These are phyloP conservation scores for Malassezia cuniculi DNA, from an alignment of 1,284 basidiomycete genomes.

Conservation along the genomic window DNA sequence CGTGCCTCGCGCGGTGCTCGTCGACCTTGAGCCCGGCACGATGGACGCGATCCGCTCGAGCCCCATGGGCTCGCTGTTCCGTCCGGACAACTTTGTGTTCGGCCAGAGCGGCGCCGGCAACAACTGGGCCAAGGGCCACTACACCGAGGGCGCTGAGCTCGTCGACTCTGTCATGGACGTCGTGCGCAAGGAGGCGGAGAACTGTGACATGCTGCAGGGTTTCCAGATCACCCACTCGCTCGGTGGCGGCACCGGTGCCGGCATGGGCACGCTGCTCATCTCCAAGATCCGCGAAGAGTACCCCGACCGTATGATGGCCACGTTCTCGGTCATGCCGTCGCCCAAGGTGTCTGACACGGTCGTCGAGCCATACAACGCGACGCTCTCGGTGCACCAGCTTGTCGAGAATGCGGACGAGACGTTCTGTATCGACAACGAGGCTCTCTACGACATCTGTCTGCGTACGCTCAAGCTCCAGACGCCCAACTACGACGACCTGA, in stretches of 20 bases:
- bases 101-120: slow-evolving; percentile 53
- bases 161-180: slow-evolving; percentile 54
- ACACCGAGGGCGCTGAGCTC: slow-evolving; percentile 49
- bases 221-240: slow-evolving; percentile 56
- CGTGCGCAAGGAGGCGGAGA: slow-evolving; percentile 54
- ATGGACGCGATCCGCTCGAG: slow-evolving; percentile 82
- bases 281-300: slow-evolving; percentile 56
- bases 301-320: slow-evolving; percentile 56
- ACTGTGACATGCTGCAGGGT: slow-evolving; percentile 52
- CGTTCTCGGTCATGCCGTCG: slow-evolving; percentile 55
- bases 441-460: slow-evolving; percentile 85
- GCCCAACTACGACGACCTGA: slow-evolving; percentile 89
- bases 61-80: slow-evolving; percentile 50
- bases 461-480: slow-evolving; percentile 84
- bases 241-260: slow-evolving; percentile 55
- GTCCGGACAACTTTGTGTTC: slow-evolving; percentile 57
- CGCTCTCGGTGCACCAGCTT: slow-evolving; percentile 54
- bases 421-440: slow-evolving; percentile 79
- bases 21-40: slow-evolving; percentile 85
- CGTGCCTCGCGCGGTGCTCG: slow-evolving; percentile 73
- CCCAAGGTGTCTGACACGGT: slow-evolving; percentile 55
- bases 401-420: slow-evolving; percentile 57
- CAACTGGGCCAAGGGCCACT: slow-evolving; percentile 54
- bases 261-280: slow-evolving; percentile 55
- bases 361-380: slow-evolving; percentile 56